Percentiles rank a stretch among this genome's conserved stretches.
Evolutionary conservation across 2,329 filamentous ascomycete species (phyloP).

Genomic region (Fonsecaea nubica): DNA sequence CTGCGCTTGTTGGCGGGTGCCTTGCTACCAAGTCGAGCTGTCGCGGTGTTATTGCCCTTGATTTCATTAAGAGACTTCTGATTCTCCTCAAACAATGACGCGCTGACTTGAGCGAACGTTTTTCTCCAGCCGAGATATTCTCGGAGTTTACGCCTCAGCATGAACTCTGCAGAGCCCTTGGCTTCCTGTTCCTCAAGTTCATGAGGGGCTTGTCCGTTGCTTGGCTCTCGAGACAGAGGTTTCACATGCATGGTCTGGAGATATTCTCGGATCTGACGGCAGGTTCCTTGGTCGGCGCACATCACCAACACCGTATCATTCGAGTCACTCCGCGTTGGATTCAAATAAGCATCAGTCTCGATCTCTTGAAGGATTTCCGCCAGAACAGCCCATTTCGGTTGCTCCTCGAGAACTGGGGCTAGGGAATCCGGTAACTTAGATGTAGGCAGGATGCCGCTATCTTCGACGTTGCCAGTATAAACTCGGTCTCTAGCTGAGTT

Average conservation of each 20-base stretch:
- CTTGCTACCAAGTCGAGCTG: constrained; percentile 52
- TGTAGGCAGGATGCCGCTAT: constrained; percentile 58
- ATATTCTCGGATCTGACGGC: constrained; percentile 87
- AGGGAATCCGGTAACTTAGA: constrained; percentile 67
- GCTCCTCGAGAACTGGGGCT: constrained; percentile 84
- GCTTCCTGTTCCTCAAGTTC: constrained; percentile 60
- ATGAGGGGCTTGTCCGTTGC: constrained; percentile 41
- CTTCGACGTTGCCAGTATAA: constrained; percentile 74
- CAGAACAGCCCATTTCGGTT: constrained; percentile 89
- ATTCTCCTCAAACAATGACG: constrained; percentile 77
- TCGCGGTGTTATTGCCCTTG: constrained; percentile 59
- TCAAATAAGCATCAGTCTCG: constrained; percentile 85
- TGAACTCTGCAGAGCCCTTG: constrained; percentile 76
- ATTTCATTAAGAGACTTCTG: constrained; percentile 75
- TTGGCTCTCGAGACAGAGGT: constrained; percentile 53
- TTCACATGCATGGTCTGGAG: constrained; percentile 86
- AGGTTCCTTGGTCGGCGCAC: constrained; percentile 87
- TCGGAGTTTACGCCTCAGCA: constrained; percentile 87
- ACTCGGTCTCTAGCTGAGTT: constrained; percentile 86
- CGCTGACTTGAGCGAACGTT: constrained; percentile 83
- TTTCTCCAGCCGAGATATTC: constrained; percentile 90
- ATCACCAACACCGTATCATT: constrained; percentile 94
- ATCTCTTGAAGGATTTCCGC: constrained; percentile 94
- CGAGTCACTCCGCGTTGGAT: constrained; percentile 79
- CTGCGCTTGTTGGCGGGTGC: constrained; percentile 85